Conservation (phyloP, 805 yeast species). For the Saccharomycopsis malanga region DNA sequence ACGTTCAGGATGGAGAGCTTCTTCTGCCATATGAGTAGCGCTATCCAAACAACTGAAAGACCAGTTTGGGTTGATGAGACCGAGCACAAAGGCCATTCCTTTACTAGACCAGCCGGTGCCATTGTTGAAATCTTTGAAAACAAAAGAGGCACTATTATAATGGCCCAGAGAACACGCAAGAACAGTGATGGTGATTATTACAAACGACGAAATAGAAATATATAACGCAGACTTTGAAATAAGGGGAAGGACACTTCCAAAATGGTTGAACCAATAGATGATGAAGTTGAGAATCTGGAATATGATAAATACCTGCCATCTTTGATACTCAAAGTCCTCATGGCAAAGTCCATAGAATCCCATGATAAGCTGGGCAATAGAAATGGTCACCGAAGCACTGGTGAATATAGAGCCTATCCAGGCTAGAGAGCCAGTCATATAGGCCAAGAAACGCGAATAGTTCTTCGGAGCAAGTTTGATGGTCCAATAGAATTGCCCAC, state of each 20-base stretch:
- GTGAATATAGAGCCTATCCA: conserved; percentile 59
- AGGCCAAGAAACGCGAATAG: conserved; percentile 40
- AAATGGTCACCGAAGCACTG: conserved; percentile 50
- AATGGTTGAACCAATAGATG: conserved; percentile 41
- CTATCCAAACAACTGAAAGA: conserved; percentile 62
- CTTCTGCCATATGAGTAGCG: conserved; percentile 70
- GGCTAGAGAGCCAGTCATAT: conserved; percentile 54
- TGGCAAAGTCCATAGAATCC: conserved; percentile 38
- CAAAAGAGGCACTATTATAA: conserved; percentile 45
- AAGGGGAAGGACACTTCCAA: conserved; percentile 45
- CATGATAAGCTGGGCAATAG: conserved; percentile 44
- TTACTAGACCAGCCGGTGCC: conserved; percentile 54
- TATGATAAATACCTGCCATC: conserved; percentile 51
- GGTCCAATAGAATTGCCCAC: conserved; percentile 58
- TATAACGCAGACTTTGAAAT: conserved; percentile 45
- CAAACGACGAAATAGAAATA: conserved; percentile 45
- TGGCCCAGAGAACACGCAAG: conserved; percentile 46
- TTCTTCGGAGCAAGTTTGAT: conserved; percentile 44
- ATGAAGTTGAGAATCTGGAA: conserved; percentile 40
- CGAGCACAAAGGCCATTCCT: conserved; percentile 61
- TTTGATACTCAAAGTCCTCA: conserved; percentile 32
- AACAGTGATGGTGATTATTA: conserved; percentile 45
- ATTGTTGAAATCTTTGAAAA: conserved; percentile 47
- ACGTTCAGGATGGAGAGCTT: conserved; percentile 48
- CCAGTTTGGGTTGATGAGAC: conserved; percentile 66